phyloP scores from a whole-genome alignment of 1,284 basidiomycete genomes.

The Pyrrhoderma noxium region DNA sequence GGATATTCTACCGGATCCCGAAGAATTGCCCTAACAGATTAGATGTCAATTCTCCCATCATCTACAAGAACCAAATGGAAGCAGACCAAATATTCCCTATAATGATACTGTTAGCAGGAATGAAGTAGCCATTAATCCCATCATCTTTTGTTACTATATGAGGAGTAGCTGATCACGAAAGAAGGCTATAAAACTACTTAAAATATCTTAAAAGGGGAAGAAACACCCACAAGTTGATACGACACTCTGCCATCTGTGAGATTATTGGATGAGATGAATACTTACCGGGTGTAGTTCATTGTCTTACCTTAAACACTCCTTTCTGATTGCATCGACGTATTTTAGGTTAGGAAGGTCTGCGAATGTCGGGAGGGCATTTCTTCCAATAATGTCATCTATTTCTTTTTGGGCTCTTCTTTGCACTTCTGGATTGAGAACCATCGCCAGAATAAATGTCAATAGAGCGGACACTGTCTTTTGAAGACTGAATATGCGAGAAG shows the following conservation, averaged over 20 bases:
- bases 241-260: constrained; percentile 47
- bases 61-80: too few relatives aligned
- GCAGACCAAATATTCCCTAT: constrained; percentile 19
- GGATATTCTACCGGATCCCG: constrained; percentile 22
- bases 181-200: too few relatives aligned
- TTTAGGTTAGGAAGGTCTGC: constrained; percentile 20
- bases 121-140: constrained; percentile 16
- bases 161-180: too few relatives aligned
- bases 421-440: constrained; percentile 18
- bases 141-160: too few relatives aligned
- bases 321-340: constrained; percentile 22
- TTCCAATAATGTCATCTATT: constrained; percentile 22
- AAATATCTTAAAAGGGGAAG: too few relatives aligned
- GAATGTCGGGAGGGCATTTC: constrained; percentile 20
- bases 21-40: constrained; percentile 25
- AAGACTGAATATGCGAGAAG: too few relatives aligned
- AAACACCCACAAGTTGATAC: constrained; percentile 29
- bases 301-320: constrained; percentile 19
- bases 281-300: not conserved
- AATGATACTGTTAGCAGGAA: constrained; percentile 18
- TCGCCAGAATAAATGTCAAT: not conserved
- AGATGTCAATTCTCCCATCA: too few relatives aligned
- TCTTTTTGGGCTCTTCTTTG: constrained; percentile 21
- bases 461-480: constrained; percentile 3
- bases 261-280: not conserved